These are phyloP conservation scores for Pisolithus albus DNA, from an alignment of 768 basidiomycete genomes.

Conservation along the genomic window DNA sequence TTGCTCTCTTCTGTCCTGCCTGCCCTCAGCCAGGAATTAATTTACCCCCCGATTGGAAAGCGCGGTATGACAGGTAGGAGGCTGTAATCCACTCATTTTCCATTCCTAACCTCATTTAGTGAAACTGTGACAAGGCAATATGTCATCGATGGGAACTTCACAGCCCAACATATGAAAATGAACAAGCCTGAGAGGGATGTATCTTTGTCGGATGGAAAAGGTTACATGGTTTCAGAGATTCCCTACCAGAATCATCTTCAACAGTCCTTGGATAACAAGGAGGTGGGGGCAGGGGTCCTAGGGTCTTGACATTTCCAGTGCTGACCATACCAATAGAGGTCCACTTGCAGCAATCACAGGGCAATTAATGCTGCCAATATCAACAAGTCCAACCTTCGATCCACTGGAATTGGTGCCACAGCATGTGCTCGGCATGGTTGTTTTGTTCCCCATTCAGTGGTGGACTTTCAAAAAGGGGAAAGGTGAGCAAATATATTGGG, in stretches of 20 bases:
- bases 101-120: not conserved
- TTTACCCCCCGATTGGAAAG: constrained; percentile 17
- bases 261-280: constrained; percentile 1
- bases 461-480: constrained; percentile 30
- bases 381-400: constrained; percentile 12
- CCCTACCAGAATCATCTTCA: constrained; percentile 20
- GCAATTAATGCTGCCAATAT: constrained; percentile 14
- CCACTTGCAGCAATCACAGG: constrained; percentile 11
- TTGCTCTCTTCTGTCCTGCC: constrained; percentile 20
- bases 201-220: constrained; percentile 19
- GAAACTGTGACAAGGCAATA: not conserved
- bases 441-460: constrained; percentile 22
- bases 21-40: constrained; percentile 25
- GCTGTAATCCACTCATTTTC: not conserved
- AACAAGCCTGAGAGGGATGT: constrained; percentile 19
- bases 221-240: constrained; percentile 16
- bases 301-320: not conserved
- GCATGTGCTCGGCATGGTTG: constrained; percentile 28
- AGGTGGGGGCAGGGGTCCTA: not conserved
- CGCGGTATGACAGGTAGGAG: constrained; percentile 3
- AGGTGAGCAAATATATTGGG: constrained; percentile 8
- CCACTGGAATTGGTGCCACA: constrained; percentile 25
- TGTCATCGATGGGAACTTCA: constrained; percentile 11
- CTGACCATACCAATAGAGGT: constrained; percentile 6
- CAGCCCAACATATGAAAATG: constrained; percentile 14